A percentile compares a stretch with the other conserved stretches of the same genome.
These are phyloP conservation scores for Penicillium thymicola DNA, from an alignment of 2,329 filamentous ascomycete genomes.

Conservation along the genomic window DNA sequence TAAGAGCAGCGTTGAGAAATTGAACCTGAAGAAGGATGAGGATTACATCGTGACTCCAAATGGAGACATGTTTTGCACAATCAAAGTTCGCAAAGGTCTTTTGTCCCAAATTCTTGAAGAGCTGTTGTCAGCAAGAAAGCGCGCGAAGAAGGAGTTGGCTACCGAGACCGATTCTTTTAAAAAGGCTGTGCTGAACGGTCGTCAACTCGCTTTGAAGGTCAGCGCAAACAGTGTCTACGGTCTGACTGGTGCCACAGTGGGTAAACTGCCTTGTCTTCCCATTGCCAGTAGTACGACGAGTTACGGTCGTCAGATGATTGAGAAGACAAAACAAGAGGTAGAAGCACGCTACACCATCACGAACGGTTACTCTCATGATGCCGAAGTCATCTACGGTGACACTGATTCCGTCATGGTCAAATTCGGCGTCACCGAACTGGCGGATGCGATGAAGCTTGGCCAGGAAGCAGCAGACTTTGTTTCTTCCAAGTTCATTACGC, in stretches of 20 bases:
- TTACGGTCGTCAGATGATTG: slow-evolving; percentile 98
- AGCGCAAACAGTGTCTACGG: slow-evolving; percentile 98
- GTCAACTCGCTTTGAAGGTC: slow-evolving; percentile 91
- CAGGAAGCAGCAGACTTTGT: slow-evolving; percentile 86
- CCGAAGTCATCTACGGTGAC: slow-evolving; percentile 96
- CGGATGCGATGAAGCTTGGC: slow-evolving; percentile 90
- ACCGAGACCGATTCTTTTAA: slow-evolving; percentile 93
- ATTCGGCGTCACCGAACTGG: slow-evolving; percentile 83
- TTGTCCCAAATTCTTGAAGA: slow-evolving; percentile 95
- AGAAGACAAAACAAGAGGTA: slow-evolving; percentile 94
- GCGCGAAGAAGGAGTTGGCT: slow-evolving; percentile 85
- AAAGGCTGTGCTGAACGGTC: slow-evolving; percentile 95
- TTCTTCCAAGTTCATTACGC: slow-evolving; percentile 88
- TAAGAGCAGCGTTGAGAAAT: slow-evolving; percentile 70
- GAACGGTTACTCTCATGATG: slow-evolving; percentile 92
- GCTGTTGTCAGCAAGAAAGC: slow-evolving; percentile 84
- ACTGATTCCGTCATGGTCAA: slow-evolving; percentile 99
- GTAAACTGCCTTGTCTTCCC: slow-evolving; percentile 88
- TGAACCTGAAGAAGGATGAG: slow-evolving; percentile 76
- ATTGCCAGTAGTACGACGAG: slow-evolving; percentile 97
- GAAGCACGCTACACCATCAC: slow-evolving; percentile 84
- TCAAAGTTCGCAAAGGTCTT: slow-evolving; percentile 84
- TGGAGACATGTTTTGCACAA: slow-evolving; percentile 86
- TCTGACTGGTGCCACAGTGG: slow-evolving; percentile 90
- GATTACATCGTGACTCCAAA: slow-evolving; percentile 97